Base-by-base conservation (phyloP, 352 stramenopile species). In the Pythium brassicae region DNA sequence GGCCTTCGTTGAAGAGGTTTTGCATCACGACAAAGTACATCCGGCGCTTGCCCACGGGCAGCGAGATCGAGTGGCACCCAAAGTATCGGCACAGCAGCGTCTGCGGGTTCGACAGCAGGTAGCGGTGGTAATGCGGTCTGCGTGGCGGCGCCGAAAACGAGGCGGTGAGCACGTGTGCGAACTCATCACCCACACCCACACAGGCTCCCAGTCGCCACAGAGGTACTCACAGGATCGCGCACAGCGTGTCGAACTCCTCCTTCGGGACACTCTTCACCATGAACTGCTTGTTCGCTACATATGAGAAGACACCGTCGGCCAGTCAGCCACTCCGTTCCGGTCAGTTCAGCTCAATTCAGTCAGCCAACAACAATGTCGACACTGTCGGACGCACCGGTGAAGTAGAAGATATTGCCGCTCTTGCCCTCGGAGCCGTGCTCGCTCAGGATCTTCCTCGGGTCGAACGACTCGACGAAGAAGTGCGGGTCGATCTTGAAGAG, bases 21-120 rank as follows among this genome's bases (percentile, higher is more conserved):
- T 92, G 82, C 84, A 94, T 94, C 53, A 94, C 82, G 14, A 94
- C 84, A 50, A 94, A 94, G 63, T 90, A 92, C 84, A 94, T 94
- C 17, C 84, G 74, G 19, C 84, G 78, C 46, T 74, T 92, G 49
- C 84, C 84, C 19, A 94, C 87, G 15, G 84, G 84, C 10, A 94
- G 61, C 46, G 84, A 87, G 67, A 94, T 94, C 12, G 82, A 92
- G 61, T 91, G 83, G 59, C 83, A 94, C 37, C 83, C 83, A 66
- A 88, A 92, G 67, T 94, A 92, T 19, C 81, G 74, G 40, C 83
- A 91, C 29, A 94, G 65, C 67, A 84, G 78, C 52, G 75, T 88
- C 45, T 86, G 54, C 0, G 84, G 84, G 56, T 92, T 87, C 19
- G 76, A 83, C 34, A 85, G 69, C 50, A 94, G 55, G 37, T 94